Base-by-base conservation (phyloP, 2,329 filamentous ascomycete species). In the Fusarium pininemorale region DNA sequence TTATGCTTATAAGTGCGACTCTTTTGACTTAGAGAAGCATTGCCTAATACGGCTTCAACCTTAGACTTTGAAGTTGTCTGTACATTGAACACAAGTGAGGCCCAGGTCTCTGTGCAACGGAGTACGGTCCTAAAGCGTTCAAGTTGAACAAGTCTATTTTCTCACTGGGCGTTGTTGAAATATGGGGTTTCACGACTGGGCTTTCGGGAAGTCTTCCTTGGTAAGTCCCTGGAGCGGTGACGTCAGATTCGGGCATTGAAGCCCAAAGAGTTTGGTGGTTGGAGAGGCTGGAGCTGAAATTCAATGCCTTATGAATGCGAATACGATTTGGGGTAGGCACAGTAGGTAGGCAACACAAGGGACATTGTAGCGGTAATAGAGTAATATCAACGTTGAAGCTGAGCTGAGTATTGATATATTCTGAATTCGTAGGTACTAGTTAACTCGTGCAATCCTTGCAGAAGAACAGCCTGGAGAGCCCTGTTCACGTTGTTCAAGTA, bases 171-270 rank as follows among this genome's bases (percentile, higher is more conserved):
- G 35, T 47, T 7, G 15, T 24, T 32, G 28, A 55, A 22, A 51
- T 38, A 71, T 71, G 47, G 50, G 51, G 69, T 71, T 71, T 50
- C 62, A 68, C 44, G 37, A 58, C 55, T 54, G 16, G 28, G 16
- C n/a, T 51, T 47, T 58, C 51, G 55, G 66, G 35, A 54, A 37
- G 32, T 50, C 20, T 66, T 65, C 60, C 67, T 66, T 70, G 67
- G 47, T 59, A 58, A 37, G 53, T 45, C 32, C 41, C 53, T 48
- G 47, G 58, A 42, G 26, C 37, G 41, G 53, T 75, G 72, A 74
- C 72, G 72, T 74, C 72, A 74, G 63, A 39, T 60, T 65, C 41
- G 55, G 65, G 53, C 37, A 66, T 51, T 35, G 44, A 65, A 65
- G 54, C 53, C 67, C 28, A 55, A 53, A 44, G 41, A 28, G 37